Conservation (phyloP, 306 rosid species). For the Rosa lucieae region DNA sequence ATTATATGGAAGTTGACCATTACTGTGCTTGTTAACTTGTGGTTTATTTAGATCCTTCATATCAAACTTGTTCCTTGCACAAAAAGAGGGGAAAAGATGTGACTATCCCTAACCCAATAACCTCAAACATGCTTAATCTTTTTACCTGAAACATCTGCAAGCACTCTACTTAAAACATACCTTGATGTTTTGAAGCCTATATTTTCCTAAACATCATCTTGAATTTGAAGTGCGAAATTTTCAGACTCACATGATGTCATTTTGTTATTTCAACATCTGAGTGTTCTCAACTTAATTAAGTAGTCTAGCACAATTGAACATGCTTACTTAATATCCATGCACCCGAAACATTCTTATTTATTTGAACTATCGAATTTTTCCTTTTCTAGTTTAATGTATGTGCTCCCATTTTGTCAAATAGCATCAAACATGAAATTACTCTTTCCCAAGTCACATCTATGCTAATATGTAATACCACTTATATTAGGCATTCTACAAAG, state of each 20-base stretch:
- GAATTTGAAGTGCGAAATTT: not conserved
- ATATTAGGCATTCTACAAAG: not conserved
- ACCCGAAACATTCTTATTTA: not conserved
- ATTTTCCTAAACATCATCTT: not conserved
- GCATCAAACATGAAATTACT: not conserved
- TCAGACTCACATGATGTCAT: not conserved
- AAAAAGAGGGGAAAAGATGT: no score
- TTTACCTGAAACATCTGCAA: not conserved
- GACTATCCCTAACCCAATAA: no score
- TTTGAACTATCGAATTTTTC: not conserved
- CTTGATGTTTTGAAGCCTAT: not conserved
- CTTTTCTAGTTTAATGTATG: not conserved
- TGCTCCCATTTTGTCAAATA: not conserved
- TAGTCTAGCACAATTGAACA: not conserved
- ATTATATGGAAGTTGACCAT: slow-evolving; percentile 9
- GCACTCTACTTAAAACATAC: not conserved
- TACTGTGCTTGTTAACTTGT: not conserved
- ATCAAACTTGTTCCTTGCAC: no score
- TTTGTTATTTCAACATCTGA: not conserved
- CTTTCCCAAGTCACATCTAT: no score
- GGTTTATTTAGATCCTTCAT: not conserved
- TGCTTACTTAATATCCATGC: not conserved
- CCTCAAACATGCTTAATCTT: not conserved
- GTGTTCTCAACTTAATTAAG: slow-evolving; percentile 5
- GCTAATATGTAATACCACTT: no score